Evolutionary conservation across 2,329 filamentous ascomycete species (phyloP).

Genomic region (Ceratocystis alfenasii): DNA sequence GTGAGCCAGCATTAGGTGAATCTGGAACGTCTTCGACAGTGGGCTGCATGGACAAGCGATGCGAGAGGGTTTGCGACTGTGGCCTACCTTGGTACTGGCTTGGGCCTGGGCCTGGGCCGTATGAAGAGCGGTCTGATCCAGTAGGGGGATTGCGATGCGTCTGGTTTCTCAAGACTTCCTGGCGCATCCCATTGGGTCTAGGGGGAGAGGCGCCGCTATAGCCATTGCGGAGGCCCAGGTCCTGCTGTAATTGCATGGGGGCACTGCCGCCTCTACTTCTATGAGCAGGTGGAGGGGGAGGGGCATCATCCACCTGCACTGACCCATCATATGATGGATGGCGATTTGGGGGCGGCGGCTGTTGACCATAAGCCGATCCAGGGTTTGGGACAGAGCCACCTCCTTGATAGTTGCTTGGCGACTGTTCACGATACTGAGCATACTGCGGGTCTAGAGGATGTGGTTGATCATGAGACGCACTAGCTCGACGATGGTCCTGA

Average conservation of each 20-base stretch:
- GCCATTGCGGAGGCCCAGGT: conserved; percentile 23
- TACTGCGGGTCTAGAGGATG: neutral
- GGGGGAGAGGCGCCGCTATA: conserved; percentile 33
- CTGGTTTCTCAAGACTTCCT: conserved; percentile 46
- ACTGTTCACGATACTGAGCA: neutral
- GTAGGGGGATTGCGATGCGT: conserved; percentile 41
- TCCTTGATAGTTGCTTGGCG: neutral
- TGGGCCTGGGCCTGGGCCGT: neutral
- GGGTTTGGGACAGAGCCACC: neutral
- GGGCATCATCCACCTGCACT: conserved; percentile 37
- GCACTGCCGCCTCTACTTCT: conserved; percentile 28
- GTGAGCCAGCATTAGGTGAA: conserved; percentile 29
- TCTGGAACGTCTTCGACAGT: conserved; percentile 54
- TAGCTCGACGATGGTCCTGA: neutral
- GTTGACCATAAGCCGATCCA: conserved; percentile 4
- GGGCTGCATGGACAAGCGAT: conserved; percentile 45
- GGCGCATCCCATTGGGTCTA: conserved; percentile 42
- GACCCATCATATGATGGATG: conserved; percentile 43
- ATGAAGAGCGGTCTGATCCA: conserved; percentile 32
- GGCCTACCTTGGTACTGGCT: neutral
- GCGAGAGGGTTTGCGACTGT: conserved; percentile 24
- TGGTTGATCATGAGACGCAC: neutral
- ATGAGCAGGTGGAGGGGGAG: conserved; percentile 46
- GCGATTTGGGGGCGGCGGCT: conserved; percentile 28
- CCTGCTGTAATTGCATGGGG: conserved; percentile 5